phyloP scores from a whole-genome alignment of 805 yeast genomes.

The Candida nitratophila region DNA sequence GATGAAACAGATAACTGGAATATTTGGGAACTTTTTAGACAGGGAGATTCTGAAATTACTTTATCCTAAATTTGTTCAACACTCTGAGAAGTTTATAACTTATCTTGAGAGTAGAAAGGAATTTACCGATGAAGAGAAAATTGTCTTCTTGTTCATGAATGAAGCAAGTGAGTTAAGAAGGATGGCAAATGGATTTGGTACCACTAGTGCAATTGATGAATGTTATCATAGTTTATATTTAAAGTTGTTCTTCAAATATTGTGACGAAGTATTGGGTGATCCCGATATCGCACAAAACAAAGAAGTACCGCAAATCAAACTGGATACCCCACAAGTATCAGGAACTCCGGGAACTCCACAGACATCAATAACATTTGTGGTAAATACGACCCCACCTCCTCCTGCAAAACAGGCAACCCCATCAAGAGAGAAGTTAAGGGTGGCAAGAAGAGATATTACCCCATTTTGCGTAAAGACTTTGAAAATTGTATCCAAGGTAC shows the following conservation, averaged over 20 bases:
- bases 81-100: slow-evolving; percentile 27
- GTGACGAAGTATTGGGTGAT: not conserved
- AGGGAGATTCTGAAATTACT: slow-evolving; percentile 36
- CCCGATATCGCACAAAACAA: not conserved
- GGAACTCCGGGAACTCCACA: too few relatives aligned
- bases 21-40: slow-evolving; percentile 46
- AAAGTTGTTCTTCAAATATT: slow-evolving; percentile 30
- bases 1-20: slow-evolving; percentile 35
- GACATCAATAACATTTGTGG: too few relatives aligned
- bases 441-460: slow-evolving; percentile 43
- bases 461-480: slow-evolving; percentile 26
- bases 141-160: slow-evolving; percentile 35
- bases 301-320: too few relatives aligned
- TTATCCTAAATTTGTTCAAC: slow-evolving; percentile 35
- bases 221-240: slow-evolving; percentile 57
- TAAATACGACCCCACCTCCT: not conserved
- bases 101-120: slow-evolving; percentile 20
- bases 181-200: slow-evolving; percentile 74
- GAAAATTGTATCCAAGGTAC: slow-evolving; percentile 9
- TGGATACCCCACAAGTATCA: too few relatives aligned
- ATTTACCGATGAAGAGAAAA: slow-evolving; percentile 30
- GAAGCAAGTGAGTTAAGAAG: slow-evolving; percentile 57
- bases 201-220: slow-evolving; percentile 71
- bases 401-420: slow-evolving; percentile 13
- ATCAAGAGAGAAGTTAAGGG: slow-evolving; percentile 29